Evolutionary conservation across 2,329 filamentous ascomycete species (phyloP), one percentile per base, ranked within the genome.

Genomic region (Sordariomycetes sp.): DNA sequence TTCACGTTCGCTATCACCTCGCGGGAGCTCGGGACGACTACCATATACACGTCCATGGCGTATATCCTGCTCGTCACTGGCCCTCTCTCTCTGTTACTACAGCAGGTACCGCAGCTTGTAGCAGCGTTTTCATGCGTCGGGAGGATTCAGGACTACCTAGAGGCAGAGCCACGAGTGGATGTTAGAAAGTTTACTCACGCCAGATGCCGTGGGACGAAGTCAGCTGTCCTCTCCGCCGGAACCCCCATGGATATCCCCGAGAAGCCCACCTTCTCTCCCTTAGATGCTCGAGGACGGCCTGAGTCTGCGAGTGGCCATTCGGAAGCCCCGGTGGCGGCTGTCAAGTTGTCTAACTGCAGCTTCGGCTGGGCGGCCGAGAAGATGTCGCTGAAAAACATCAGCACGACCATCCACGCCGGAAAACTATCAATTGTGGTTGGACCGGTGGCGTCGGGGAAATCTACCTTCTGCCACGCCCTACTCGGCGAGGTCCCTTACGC

Each of bases 361-460:
- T 64, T 67, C 50, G 67, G 66, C 24, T 70, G 68, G 69, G 59
- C 57, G 1, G 34, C 52, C 10, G 60, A 62, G 10, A 62, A 61
- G 3, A 57, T 58, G 59, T 60, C 61, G 10, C 64, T 75, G 3
- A 62, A 53, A 1, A 55, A 70, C 12, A 66, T 76, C 58, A 63
- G 70, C 16, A 59, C 74, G 1, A 62, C 62, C 1, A 64, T 76
- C 2, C 66, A 69, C 1, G 57, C 63, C 0, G 62, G 62, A 3
- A 60, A 65, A 5, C 64, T 76, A 1, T 75, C 70, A 3, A 66
- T 75, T 7, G 63, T 76, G 1, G 67, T 74, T 10, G 74, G 74
- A 0, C 73, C 73, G 0, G 65, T 75, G 1, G 70, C 66, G 3
- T 68, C 65, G 1, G 70, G 70, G 1, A 72, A 77, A 59, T 72